Conservation (phyloP, 2,329 filamentous ascomycete genomes). For the Neofusicoccum ribis region DNA sequence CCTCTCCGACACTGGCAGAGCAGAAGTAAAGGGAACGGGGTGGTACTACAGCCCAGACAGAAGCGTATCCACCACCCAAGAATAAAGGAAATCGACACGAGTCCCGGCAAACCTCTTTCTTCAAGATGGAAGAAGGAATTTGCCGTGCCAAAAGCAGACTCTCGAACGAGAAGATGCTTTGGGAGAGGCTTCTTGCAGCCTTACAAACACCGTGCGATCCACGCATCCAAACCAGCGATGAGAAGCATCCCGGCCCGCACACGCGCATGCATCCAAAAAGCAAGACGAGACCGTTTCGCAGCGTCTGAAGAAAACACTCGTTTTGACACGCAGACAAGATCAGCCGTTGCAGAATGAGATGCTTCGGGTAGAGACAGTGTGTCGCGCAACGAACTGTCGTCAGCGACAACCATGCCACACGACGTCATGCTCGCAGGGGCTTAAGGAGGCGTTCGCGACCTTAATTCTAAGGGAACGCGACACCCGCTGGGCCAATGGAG, state of each 20-base stretch:
- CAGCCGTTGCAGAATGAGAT: neutral
- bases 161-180: neutral
- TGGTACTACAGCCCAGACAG: neutral
- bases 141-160: slow-evolving; percentile 9
- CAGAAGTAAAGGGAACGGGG: neutral
- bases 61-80: neutral
- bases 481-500: slow-evolving; percentile 16
- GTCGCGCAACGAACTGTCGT: neutral
- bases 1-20: neutral
- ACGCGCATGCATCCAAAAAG: neutral
- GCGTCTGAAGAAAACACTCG: neutral
- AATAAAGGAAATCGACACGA: slow-evolving; percentile 1
- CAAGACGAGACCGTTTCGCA: neutral
- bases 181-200: neutral
- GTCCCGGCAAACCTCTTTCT: neutral
- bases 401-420: neutral
- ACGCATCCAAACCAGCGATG: neutral
- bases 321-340: neutral
- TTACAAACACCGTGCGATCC: too few relatives aligned
- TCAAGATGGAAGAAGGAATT: neutral
- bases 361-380: neutral
- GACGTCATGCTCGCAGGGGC: neutral
- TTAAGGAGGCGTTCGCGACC: too few relatives aligned
- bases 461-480: slow-evolving; percentile 9
- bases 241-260: neutral